Evolutionary conservation across 2,329 filamentous ascomycete species (phyloP).

Genomic region (Xylariaceae sp.): DNA sequence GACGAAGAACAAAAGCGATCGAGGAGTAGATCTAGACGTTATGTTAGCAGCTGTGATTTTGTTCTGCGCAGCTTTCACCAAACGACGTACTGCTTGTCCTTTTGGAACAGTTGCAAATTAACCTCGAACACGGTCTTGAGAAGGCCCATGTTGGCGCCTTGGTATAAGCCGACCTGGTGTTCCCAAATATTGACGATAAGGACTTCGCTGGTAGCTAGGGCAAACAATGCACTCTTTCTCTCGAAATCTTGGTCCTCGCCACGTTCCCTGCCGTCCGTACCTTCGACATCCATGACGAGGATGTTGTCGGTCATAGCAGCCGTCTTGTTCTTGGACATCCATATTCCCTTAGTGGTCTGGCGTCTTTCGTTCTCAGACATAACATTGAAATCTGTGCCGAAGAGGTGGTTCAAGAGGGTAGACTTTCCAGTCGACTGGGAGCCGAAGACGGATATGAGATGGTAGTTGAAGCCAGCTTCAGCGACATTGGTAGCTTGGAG

Average conservation of each 20-base stretch:
- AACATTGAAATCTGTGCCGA: constrained; percentile 92
- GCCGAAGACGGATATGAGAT: constrained; percentile 97
- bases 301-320: constrained; percentile 90
- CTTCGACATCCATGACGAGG: constrained; percentile 98
- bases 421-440: constrained; percentile 99
- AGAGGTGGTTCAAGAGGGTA: constrained; percentile 91
- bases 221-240: constrained; percentile 95
- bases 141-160: constrained; percentile 97
- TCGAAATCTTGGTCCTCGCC: constrained; percentile 99
- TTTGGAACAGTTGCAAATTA: constrained; percentile 93
- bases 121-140: constrained; percentile 99
- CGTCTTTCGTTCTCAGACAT: constrained; percentile 93
- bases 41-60: constrained; percentile 14
- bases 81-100: constrained; percentile 76
- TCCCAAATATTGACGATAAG: constrained; percentile 99
- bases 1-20: constrained; percentile 95
- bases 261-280: constrained; percentile 91
- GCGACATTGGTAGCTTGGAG: constrained; percentile 75
- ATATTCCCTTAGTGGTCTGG: constrained; percentile 98
- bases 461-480: constrained; percentile 95
- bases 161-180: constrained; percentile 95
- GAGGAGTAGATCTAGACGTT: constrained; percentile 67
- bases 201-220: constrained; percentile 94
- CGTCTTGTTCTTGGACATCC: constrained; percentile 96
- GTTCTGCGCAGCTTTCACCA: background rate